Evolutionary conservation across 2,329 filamentous ascomycete species (phyloP).

Genomic region (Thelonectria rubi): DNA sequence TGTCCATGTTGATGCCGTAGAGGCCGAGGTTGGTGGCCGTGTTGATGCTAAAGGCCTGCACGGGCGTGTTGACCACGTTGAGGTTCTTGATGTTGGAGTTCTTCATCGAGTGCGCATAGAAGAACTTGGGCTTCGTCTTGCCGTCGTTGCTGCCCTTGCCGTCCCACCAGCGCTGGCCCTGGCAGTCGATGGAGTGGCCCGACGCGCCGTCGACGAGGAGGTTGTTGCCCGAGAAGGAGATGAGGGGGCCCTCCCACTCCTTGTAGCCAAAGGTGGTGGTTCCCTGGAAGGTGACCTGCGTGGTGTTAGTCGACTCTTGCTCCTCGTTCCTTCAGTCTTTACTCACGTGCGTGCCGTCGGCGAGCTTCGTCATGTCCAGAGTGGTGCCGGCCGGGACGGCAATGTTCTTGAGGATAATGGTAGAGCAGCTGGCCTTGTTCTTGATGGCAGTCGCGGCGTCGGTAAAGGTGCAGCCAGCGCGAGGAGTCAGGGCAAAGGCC

Average conservation of each 20-base stretch:
- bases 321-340: neutral
- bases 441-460: conserved; percentile 57
- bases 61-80: conserved; percentile 53
- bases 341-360: conserved; percentile 54
- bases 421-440: conserved; percentile 61
- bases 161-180: conserved; percentile 69
- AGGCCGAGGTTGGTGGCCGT: conserved; percentile 47
- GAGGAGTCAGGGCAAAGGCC: conserved; percentile 35
- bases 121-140: conserved; percentile 70
- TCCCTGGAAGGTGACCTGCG: conserved; percentile 66
- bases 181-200: conserved; percentile 62
- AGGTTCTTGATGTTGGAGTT: conserved; percentile 50
- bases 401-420: conserved; percentile 62
- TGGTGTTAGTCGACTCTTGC: neutral
- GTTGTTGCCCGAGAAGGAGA: conserved; percentile 66
- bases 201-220: conserved; percentile 62
- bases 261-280: conserved; percentile 73
- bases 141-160: conserved; percentile 67
- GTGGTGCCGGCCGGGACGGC: conserved; percentile 66
- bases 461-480: conserved; percentile 62
- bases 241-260: conserved; percentile 71
- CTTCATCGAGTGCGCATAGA: conserved; percentile 55
- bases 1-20: conserved; percentile 50
- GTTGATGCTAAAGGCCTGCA: conserved; percentile 54
- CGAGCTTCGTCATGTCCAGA: conserved; percentile 65